Conservation (phyloP, 257 asterid genomes). For the Dorcoceras hygrometricum region DNA sequence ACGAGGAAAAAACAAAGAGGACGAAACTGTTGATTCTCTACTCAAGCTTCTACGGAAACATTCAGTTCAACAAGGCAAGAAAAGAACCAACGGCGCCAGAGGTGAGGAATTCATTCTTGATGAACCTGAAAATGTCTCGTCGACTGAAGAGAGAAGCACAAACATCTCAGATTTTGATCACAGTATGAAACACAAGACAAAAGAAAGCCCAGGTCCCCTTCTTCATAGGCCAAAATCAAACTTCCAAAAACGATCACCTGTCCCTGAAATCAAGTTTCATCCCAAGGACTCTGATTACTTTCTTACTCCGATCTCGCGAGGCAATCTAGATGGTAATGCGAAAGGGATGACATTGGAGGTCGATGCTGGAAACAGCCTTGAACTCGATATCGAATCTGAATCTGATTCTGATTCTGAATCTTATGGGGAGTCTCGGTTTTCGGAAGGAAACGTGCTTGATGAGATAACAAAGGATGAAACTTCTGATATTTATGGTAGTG, state of each 20-base stretch:
- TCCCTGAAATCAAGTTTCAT: constrained; percentile 54
- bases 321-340: constrained; percentile 18
- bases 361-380: constrained; percentile 24
- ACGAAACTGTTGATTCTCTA: constrained; percentile 92
- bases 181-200: constrained; percentile 34
- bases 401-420: constrained; percentile 19
- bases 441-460: constrained; percentile 37
- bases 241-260: constrained; percentile 78
- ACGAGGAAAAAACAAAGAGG: constrained; percentile 64
- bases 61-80: constrained; percentile 77
- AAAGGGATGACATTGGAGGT: constrained; percentile 25
- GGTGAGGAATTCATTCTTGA: constrained; percentile 56
- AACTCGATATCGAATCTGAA: constrained; percentile 28
- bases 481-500: constrained; percentile 33
- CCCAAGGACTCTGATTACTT: constrained; percentile 39
- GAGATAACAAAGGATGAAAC: constrained; percentile 38
- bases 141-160: constrained; percentile 37
- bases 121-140: constrained; percentile 38
- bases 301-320: constrained; percentile 27
- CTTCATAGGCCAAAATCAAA: constrained; percentile 68
- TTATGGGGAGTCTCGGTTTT: constrained; percentile 17
- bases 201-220: constrained; percentile 40
- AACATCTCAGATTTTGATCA: constrained; percentile 28
- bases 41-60: constrained; percentile 89
- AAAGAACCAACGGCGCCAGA: constrained; percentile 31